Evolutionary conservation across 805 yeast species (phyloP).

Genomic region (Starmerella roubikii): DNA sequence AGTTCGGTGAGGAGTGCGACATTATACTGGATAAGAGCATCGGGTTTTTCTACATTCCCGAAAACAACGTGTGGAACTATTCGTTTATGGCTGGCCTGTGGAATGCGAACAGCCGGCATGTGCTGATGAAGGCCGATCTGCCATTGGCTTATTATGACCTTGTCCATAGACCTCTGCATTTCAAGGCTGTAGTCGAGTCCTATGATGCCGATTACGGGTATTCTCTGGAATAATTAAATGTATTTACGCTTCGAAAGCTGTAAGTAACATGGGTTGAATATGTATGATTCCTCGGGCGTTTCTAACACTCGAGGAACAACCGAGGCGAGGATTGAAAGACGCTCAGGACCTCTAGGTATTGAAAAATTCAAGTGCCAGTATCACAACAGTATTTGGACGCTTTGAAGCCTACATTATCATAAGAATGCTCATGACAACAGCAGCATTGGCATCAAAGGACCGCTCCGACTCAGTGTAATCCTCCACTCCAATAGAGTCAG

Average conservation of each 20-base stretch:
- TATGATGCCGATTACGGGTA: conserved; percentile 12
- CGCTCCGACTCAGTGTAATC: no score
- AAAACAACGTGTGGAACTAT: conserved; percentile 77
- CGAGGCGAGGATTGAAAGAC: no score
- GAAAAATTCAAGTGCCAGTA: no score
- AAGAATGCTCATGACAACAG: no score
- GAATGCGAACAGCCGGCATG: conserved; percentile 41
- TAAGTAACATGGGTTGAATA: no score
- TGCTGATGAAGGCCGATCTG: conserved; percentile 54
- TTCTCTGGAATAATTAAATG: neutral
- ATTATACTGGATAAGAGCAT: conserved; percentile 54
- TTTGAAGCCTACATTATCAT: no score
- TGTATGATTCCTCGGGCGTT: no score
- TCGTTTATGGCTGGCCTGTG: conserved; percentile 79
- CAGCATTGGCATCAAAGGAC: no score
- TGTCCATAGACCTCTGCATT: conserved; percentile 78
- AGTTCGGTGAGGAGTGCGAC: conserved; percentile 42
- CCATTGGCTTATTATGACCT: conserved; percentile 80
- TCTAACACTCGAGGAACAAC: no score
- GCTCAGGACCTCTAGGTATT: no score
- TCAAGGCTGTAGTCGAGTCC: conserved; percentile 33
- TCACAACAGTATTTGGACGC: no score
- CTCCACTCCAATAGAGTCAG: no score
- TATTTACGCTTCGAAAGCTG: neutral
- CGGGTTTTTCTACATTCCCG: conserved; percentile 82